Conservation (phyloP, 2,329 filamentous ascomycete genomes). For the Epichloe bromicola region DNA sequence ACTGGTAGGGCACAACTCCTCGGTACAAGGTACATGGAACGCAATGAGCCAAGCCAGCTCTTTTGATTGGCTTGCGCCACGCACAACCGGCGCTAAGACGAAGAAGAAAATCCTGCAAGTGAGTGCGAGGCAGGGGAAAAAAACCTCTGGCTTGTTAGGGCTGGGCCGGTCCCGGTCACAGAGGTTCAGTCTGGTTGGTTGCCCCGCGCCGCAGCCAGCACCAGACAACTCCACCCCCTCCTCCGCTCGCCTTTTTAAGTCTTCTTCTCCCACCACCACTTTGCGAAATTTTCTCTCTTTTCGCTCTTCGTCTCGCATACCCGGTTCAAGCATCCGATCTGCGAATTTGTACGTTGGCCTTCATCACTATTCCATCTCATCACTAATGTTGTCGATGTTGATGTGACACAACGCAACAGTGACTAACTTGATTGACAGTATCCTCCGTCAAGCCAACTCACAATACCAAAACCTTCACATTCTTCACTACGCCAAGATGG, state of each 20-base stretch:
- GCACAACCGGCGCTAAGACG: conserved; percentile 4
- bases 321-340: conserved; percentile 32
- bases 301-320: conserved; percentile 31
- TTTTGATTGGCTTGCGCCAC: conserved; percentile 7
- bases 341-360: conserved; percentile 24
- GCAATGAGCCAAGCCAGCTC: not conserved
- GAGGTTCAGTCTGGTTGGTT: conserved; percentile 15
- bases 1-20: not conserved
- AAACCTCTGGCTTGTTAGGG: conserved; percentile 23
- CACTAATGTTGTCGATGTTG: not conserved
- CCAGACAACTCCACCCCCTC: conserved; percentile 16
- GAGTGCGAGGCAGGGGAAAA: conserved; percentile 8
- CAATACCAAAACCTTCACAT: conserved; percentile 4
- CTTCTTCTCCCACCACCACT: conserved; percentile 24
- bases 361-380: not conserved
- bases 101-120: conserved; percentile 10
- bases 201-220: conserved; percentile 22
- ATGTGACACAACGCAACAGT: not conserved
- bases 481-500: conserved; percentile 7
- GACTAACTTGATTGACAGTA: conserved; percentile 3
- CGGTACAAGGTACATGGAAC: not conserved
- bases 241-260: conserved; percentile 23
- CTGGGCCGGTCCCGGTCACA: conserved; percentile 11
- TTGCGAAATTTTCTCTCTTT: conserved; percentile 24
- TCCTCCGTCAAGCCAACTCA: conserved; percentile 5